Conservation (phyloP, 257 asterid genomes). For the Dorcoceras hygrometricum region DNA sequence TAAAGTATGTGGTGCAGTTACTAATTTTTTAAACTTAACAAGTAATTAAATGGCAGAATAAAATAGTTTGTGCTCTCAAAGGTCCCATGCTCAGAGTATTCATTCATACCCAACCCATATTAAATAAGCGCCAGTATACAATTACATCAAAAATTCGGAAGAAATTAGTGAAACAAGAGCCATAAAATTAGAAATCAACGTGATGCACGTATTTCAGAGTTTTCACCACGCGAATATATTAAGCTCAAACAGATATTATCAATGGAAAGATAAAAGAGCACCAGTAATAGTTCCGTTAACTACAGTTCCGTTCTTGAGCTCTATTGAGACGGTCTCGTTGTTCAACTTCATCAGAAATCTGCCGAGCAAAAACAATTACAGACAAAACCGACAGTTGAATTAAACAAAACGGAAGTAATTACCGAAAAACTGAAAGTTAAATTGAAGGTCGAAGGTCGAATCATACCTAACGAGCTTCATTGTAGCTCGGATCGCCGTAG, state of each 20-base stretch:
- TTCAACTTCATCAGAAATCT: constrained; percentile 55
- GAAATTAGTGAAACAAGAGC: not conserved
- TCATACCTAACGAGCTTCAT: constrained; percentile 42
- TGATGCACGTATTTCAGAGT: not conserved
- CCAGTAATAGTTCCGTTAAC: constrained; percentile 48
- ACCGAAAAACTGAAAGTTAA: not conserved
- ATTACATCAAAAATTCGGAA: too few species aligned
- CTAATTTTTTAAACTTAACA: not conserved
- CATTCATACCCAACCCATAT: too few species aligned
- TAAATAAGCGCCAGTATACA: too few species aligned
- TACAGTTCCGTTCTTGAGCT: constrained; percentile 47
- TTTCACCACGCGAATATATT: not conserved
- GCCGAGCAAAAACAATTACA: constrained; percentile 3
- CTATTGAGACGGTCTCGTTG: constrained; percentile 51
- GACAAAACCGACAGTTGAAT: not conserved
- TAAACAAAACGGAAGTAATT: not conserved
- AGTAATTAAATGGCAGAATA: too few species aligned
- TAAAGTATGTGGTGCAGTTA: not conserved
- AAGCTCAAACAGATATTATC: constrained; percentile 4
- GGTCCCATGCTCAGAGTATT: too few species aligned
- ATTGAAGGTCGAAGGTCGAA: not conserved
- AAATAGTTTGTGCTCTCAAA: too few species aligned
- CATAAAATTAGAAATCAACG: not conserved
- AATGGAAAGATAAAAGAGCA: not conserved
- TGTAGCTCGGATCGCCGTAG: constrained; percentile 22